Evolutionary conservation across 306 rosid species (phyloP).

Genomic region (Begonia peltatifolia): DNA sequence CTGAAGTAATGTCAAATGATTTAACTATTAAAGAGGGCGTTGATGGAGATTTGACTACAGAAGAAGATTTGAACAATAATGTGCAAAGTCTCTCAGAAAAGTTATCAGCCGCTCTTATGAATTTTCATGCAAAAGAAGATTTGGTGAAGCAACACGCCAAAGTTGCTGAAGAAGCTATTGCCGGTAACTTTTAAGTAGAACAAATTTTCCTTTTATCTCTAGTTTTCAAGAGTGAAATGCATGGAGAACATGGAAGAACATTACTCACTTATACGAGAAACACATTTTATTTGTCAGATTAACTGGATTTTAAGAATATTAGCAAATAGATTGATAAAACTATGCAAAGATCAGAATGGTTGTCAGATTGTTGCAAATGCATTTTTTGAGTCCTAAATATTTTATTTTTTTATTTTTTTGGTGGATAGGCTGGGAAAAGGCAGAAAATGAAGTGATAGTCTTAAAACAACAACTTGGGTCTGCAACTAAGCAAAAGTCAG

Average conservation of each 20-base stretch:
- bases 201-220: not conserved
- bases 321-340: not conserved
- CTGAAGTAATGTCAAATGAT: constrained; percentile 51
- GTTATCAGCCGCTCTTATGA: constrained; percentile 71
- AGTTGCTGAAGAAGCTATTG: constrained; percentile 99
- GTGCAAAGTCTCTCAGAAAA: constrained; percentile 46
- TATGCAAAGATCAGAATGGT: not conserved
- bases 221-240: too few species aligned
- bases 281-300: not conserved
- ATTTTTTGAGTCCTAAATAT: not conserved
- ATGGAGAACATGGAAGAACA: too few species aligned
- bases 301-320: not conserved
- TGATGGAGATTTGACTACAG: constrained; percentile 8
- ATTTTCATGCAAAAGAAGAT: constrained; percentile 81
- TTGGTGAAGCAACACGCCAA: constrained; percentile 89
- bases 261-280: too few species aligned
- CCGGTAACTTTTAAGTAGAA: constrained; percentile 35
- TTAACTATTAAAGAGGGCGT: constrained; percentile 16
- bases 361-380: too few species aligned
- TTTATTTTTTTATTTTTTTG: not conserved
- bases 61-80: constrained; percentile 25
- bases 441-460: constrained; percentile 65
- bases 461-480: constrained; percentile 63
- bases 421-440: constrained; percentile 85
- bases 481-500: constrained; percentile 40